Base-by-base conservation (phyloP, 2,329 filamentous ascomycete species). In the Trichoderma breve region DNA sequence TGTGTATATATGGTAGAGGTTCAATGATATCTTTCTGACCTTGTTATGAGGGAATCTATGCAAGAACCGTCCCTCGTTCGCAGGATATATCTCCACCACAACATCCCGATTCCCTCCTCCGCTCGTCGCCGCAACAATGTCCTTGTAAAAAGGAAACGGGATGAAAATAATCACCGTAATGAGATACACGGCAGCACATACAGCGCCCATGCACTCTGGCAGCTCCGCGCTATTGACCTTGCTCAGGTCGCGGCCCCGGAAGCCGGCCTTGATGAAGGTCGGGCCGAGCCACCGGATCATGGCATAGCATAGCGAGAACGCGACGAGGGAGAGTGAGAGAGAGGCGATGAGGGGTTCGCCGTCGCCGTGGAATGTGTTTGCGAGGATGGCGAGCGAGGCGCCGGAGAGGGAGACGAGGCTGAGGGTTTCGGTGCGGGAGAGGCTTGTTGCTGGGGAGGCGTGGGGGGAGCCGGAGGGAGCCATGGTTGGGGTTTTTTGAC, bases 131-230 rank as follows among this genome's bases (percentile, higher is more conserved):
- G 94, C 93, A 30, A 98, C 95, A 75, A 99, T 97, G 80, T 98
- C 95, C 83, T 98, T 97, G 86, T 98, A 98, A 82, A 99, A 98
- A 1, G 95, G 93, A 82, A 98, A 97, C 0, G 96, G 96, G 72
- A 98, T 94, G 81, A 99, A 99, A 74, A 94, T 84, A 76, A 98
- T 97, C 75, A 98, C 87, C 64, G 91, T 88, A 75, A 99, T 87
- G 57, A 99, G 87, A 82, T 98, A 98, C 30, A 98, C 94, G 75
- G 96, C 89, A 9, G 95, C 96, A 79, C 93, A 97, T 30, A 99
- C 89, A 72, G 94, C 93, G 34, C 96, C 96, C 95, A 99, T 98
- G 76, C 93, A 95, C 82, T 99, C 96, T 26, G 96, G 96, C 77
- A 98, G 92, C 81, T 96, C 93, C 73, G 87, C 87, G 75, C 89